These are phyloP conservation scores for Vachellia pachyceras DNA, from an alignment of 306 rosid species.

Conservation along the genomic window DNA sequence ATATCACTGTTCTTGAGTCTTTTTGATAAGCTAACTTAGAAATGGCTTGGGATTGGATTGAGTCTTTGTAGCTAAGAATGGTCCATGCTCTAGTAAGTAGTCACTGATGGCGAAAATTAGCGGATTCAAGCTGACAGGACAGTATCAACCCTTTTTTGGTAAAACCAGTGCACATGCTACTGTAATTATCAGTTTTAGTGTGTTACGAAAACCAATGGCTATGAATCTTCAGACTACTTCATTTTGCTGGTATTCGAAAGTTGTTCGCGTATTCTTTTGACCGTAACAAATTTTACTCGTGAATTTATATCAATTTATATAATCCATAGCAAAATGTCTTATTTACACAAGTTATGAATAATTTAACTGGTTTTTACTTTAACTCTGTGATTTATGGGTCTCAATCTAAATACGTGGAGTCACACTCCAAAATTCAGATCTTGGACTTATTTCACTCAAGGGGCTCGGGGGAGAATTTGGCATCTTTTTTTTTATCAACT, in stretches of 20 bases:
- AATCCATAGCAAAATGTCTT: too few relatives aligned
- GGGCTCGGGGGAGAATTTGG: too few relatives aligned
- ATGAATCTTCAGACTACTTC: not conserved
- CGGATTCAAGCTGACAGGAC: not conserved
- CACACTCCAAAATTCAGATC: too few relatives aligned
- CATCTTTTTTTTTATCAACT: too few relatives aligned
- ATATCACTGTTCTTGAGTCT: conserved; percentile 13
- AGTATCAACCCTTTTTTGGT: not conserved
- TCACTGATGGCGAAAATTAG: not conserved
- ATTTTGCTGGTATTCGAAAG: not conserved
- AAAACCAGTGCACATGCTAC: not conserved
- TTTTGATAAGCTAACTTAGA: conserved; percentile 27
- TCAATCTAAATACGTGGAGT: not conserved
- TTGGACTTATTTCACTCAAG: too few relatives aligned
- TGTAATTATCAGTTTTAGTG: not conserved
- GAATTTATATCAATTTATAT: too few relatives aligned
- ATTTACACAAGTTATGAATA: too few relatives aligned
- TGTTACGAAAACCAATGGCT: not conserved
- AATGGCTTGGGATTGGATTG: conserved; percentile 28
- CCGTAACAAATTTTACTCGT: too few relatives aligned
- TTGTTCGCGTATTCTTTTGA: not conserved
- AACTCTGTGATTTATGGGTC: not conserved
- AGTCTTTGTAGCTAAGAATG: not conserved
- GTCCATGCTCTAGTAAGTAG: conserved; percentile 9
- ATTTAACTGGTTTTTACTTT: too few relatives aligned